These are phyloP conservation scores for Mimosa pudica DNA, from an alignment of 306 rosid genomes.

Conservation along the genomic window DNA sequence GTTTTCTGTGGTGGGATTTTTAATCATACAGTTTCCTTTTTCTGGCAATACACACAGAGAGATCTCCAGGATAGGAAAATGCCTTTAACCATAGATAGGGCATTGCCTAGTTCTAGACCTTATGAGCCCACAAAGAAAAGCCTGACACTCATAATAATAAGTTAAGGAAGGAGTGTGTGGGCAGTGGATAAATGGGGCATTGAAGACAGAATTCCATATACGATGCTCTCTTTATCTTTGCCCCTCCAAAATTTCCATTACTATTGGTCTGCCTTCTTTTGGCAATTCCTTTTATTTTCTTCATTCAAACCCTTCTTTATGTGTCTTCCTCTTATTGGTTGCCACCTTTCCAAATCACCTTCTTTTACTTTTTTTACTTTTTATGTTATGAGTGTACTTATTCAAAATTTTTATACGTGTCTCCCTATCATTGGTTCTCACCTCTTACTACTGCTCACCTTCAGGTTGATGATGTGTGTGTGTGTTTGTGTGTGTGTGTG, in stretches of 20 bases:
- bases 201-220: constrained; percentile 46
- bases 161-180: background rate
- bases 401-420: background rate
- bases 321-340: constrained; percentile 34
- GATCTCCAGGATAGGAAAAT: background rate
- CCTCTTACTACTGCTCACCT: background rate
- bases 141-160: too few species aligned
- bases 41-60: constrained; percentile 7
- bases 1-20: background rate
- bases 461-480: too few species aligned
- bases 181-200: constrained; percentile 37
- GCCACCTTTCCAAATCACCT: background rate
- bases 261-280: constrained; percentile 45
- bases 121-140: background rate
- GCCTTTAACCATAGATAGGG: background rate
- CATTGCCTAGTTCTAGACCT: background rate
- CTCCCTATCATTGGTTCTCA: background rate
- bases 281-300: constrained; percentile 39
- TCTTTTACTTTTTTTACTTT: too few species aligned
- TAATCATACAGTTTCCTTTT: constrained; percentile 1
- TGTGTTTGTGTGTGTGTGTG: too few species aligned
- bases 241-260: constrained; percentile 18
- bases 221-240: constrained; percentile 28
- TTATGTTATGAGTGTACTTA: background rate
- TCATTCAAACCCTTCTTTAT: constrained; percentile 24